Evolutionary conservation across 2,329 filamentous ascomycete species (phyloP).

Genomic region (Arthrobotrys iridis): DNA sequence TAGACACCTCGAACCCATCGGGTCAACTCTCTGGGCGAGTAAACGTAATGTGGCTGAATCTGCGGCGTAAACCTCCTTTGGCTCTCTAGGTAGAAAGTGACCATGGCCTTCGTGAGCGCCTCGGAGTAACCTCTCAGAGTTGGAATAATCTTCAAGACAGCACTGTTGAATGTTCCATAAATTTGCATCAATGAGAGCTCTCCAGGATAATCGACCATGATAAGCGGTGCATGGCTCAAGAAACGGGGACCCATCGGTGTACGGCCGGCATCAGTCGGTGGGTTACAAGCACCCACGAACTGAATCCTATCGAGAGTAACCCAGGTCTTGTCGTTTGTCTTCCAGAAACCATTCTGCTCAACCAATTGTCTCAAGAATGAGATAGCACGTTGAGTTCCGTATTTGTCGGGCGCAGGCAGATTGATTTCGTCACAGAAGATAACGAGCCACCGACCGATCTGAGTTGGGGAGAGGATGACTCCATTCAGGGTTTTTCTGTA

Average conservation of each 20-base stretch:
- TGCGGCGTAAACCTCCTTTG: conserved; percentile 93
- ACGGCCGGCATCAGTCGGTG: conserved; percentile 94
- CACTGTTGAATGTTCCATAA: conserved; percentile 97
- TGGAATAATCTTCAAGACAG: conserved; percentile 95
- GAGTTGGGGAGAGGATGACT: conserved; percentile 91
- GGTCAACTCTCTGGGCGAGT: conserved; percentile 97
- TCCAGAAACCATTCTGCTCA: conserved; percentile 99
- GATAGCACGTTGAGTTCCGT: conserved; percentile 95
- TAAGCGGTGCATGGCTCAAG: conserved; percentile 93
- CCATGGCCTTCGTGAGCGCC: conserved; percentile 95
- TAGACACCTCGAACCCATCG: conserved; percentile 98
- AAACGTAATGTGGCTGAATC: conserved; percentile 98
- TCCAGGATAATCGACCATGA: conserved; percentile 99
- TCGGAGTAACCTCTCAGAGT: conserved; percentile 95
- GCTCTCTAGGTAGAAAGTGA: conserved; percentile 92
- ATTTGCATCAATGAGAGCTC: conserved; percentile 95
- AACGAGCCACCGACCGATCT: conserved; percentile 97
- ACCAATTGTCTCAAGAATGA: conserved; percentile 97
- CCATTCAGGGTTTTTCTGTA: conserved; percentile 99
- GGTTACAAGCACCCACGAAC: conserved; percentile 98
- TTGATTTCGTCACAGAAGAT: conserved; percentile 99
- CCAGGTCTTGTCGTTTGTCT: conserved; percentile 96
- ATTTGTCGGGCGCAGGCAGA: conserved; percentile 94
- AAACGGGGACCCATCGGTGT: conserved; percentile 93
- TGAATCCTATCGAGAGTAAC: conserved; percentile 97